Evolutionary conservation across 768 basidiomycete species (phyloP).

Genomic region (Lentinula detonsa): DNA sequence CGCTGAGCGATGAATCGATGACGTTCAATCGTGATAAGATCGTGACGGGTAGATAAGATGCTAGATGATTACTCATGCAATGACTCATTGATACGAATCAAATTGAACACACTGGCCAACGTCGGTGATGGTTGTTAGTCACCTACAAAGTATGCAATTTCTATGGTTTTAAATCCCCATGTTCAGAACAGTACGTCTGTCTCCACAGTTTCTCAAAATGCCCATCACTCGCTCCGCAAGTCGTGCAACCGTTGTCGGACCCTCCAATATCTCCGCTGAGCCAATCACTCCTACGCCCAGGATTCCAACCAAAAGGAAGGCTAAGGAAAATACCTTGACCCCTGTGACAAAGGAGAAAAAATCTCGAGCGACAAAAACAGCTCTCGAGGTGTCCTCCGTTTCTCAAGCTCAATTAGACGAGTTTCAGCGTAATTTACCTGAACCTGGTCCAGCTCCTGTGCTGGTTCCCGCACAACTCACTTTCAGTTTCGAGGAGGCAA

Average conservation of each 20-base stretch:
- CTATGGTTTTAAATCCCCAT: neutral
- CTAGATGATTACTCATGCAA: neutral
- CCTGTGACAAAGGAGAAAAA: slow-evolving; percentile 7
- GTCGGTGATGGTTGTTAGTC: neutral
- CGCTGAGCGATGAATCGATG: too few relatives aligned
- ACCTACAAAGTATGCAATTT: slow-evolving; percentile 2
- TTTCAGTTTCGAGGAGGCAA: slow-evolving; percentile 77
- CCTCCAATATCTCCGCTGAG: slow-evolving; percentile 2
- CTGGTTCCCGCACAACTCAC: slow-evolving; percentile 65
- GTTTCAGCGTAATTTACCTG: slow-evolving; percentile 5
- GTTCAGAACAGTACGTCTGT: neutral
- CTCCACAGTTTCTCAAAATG: slow-evolving; percentile 15
- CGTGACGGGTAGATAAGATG: neutral
- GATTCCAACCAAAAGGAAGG: slow-evolving; percentile 15
- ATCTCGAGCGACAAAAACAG: neutral
- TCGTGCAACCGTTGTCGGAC: slow-evolving; percentile 10
- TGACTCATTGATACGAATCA: neutral
- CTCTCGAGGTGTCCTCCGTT: slow-evolving; percentile 4
- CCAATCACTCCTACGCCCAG: slow-evolving; percentile 1
- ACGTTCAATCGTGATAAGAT: neutral
- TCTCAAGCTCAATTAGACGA: slow-evolving; percentile 9
- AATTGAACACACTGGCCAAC: too few relatives aligned
- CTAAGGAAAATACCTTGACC: neutral
- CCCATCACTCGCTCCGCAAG: slow-evolving; percentile 24
- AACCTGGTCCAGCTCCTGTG: slow-evolving; percentile 14